These are phyloP conservation scores for Suillus decipiens DNA, from an alignment of 768 basidiomycete genomes.

Conservation along the genomic window DNA sequence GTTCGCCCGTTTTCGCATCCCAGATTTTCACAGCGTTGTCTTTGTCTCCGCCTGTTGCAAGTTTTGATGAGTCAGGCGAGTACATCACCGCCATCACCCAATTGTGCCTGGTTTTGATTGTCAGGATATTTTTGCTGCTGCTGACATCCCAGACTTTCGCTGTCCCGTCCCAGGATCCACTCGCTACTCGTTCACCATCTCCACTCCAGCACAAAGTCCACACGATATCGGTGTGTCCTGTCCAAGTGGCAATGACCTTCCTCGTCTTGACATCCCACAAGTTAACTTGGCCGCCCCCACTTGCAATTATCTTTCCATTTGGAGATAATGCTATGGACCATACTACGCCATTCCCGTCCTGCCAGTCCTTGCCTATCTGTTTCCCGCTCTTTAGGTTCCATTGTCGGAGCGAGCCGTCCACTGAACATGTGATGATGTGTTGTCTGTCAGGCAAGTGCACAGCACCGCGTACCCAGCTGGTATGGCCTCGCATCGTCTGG, in stretches of 20 bases:
- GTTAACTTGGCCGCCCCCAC: neutral
- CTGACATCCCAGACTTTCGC: neutral
- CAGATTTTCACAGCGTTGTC: neutral
- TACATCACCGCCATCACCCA: neutral
- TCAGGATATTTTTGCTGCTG: neutral
- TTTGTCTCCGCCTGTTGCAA: neutral
- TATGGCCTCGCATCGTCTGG: neutral
- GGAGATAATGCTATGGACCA: neutral
- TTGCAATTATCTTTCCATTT: neutral
- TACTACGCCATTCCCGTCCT: neutral
- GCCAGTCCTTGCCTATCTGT: neutral
- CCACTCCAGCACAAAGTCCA: neutral
- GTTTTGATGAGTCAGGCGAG: neutral
- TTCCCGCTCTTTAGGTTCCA: neutral
- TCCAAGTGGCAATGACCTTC: neutral
- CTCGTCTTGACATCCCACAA: neutral
- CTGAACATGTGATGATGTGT: neutral
- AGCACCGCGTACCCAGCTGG: accelerated
- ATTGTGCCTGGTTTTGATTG: neutral
- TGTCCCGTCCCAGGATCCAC: neutral
- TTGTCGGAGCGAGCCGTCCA: neutral
- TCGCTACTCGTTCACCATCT: neutral
- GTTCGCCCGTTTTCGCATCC: neutral
- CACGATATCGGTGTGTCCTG: neutral
- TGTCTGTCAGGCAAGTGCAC: neutral